These are phyloP conservation scores for Cruciata laevipes DNA, from an alignment of 257 asterid genomes.

Conservation along the genomic window DNA sequence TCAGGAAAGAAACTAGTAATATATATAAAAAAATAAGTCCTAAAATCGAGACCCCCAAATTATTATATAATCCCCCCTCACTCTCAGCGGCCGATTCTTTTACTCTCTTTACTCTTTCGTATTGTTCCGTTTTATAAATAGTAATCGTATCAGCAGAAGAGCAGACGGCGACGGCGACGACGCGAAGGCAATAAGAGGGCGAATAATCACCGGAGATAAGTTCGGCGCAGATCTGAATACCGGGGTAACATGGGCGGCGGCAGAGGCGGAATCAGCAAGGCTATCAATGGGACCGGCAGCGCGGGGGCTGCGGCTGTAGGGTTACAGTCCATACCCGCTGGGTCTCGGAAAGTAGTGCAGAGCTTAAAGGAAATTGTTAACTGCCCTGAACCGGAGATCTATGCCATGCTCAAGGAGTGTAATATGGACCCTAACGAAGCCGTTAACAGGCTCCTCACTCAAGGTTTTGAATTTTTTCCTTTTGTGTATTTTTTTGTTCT, in stretches of 20 bases:
- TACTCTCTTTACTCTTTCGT: conserved; percentile 2
- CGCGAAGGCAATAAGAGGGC: neutral
- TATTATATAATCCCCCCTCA: neutral
- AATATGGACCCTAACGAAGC: conserved; percentile 97
- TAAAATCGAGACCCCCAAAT: neutral
- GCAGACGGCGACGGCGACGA: neutral
- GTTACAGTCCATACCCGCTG: conserved; percentile 54
- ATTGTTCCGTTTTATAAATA: neutral
- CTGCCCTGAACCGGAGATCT: conserved; percentile 84
- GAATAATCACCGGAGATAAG: neutral
- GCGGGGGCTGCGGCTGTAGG: conserved; percentile 23
- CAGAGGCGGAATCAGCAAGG: conserved; percentile 10
- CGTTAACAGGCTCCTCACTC: conserved; percentile 66
- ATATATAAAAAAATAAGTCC: neutral
- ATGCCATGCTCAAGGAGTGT: conserved; percentile 82
- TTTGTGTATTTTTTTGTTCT: neutral
- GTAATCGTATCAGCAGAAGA: conserved; percentile 1
- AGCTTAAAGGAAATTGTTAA: conserved; percentile 86
- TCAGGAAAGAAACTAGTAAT: neutral
- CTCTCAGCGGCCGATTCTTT: conserved; percentile 15
- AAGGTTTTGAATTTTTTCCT: conserved; percentile 39
- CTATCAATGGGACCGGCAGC: conserved; percentile 17
- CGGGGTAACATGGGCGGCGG: conserved; percentile 18
- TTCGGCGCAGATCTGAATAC: conserved; percentile 16
- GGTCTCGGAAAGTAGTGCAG: conserved; percentile 65